A percentile compares a stretch with the other conserved stretches of the same genome.
phyloP scores from a whole-genome alignment of 1,139 yeast genomes.

The Debaryomycetaceae sp. region DNA sequence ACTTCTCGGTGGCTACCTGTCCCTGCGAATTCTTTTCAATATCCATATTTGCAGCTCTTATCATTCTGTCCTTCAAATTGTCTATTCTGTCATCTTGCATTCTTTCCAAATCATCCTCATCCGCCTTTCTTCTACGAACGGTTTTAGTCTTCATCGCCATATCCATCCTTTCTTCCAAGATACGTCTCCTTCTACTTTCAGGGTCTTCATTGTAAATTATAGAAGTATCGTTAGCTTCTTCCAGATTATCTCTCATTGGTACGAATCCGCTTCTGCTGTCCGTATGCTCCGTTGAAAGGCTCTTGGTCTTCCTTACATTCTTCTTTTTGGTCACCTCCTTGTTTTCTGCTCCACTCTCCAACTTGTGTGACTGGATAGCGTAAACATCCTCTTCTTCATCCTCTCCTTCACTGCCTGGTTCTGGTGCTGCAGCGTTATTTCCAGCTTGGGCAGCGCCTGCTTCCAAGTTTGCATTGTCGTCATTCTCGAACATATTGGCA shows the following conservation, averaged over 20 bases:
- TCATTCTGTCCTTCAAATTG: constrained; percentile 82
- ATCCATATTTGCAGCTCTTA: constrained; percentile 87
- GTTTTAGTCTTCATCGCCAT: constrained; percentile 69
- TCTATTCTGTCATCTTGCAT: constrained; percentile 92
- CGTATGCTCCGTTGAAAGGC: constrained; percentile 7
- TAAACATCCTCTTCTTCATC: constrained; percentile 30
- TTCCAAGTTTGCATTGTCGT: constrained; percentile 7
- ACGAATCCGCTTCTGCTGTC: constrained; percentile 11
- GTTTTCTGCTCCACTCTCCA: constrained; percentile 11
- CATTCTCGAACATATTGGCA: constrained; percentile 1
- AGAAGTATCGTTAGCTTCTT: constrained; percentile 10
- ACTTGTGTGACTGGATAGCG: constrained; percentile 31
- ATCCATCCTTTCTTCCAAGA: constrained; percentile 77
- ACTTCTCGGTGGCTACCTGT: constrained; percentile 80
- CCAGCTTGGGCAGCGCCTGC: constrained; percentile 9
- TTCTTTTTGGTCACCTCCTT: constrained; percentile 37
- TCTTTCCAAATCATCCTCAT: constrained; percentile 90
- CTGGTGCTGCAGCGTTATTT: constrained; percentile 7
- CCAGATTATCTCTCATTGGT: constrained; percentile 10
- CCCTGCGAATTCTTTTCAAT: constrained; percentile 78
- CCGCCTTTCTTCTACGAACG: constrained; percentile 57
- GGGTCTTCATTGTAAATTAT: constrained; percentile 40
- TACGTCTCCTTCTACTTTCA: constrained; percentile 60
- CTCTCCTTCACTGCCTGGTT: constrained; percentile 14
- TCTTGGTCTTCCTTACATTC: constrained; percentile 29